Base-by-base conservation (phyloP, 306 rosid species). In the Gastrolobium bilobum region DNA sequence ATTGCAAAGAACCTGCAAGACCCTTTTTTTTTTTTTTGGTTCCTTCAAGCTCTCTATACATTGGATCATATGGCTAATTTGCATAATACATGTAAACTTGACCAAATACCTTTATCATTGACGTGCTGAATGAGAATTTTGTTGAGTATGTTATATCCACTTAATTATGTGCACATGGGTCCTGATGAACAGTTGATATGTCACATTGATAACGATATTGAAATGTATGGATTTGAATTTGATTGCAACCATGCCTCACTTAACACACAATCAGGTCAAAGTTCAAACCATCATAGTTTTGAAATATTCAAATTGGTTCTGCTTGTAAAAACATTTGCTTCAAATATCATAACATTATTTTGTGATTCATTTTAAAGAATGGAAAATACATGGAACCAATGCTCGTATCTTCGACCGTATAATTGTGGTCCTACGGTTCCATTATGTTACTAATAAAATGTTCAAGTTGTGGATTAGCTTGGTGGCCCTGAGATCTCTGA, bases 351-450 rank as follows among this genome's bases (percentile, higher is more conserved):
- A 39, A 40, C 47, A 71, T 47, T 31, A 78, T 39, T 47, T 66
- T 15, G 7, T 29, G 57, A 63, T 11, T 37, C 15, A 4, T 82
- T 52, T 9, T 35, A 3, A 33, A 56, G 67, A 65, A 42, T 15
- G 43, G 10, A 71, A 53, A 80, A 71, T 80, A 71, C 82, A 54
- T 76, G 63, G 82, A 70, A 80, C 58, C 56, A 56, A 10, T 64
- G 48, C 37, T 56, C 50, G 68, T 53, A 75, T 79, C 75, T 71
- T 71, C 52, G 40, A 76, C 43, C 35, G 71, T 79, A 76, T 52
- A 56, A 63, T 64, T 48, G 57, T 47, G 79, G 77, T 40, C 82
- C 76, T 54, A 75, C 70, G 38, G n/a, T 79, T 72, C 68, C 63
- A 80, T 68, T 35, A 71, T 57, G 2, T 48, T 2, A 26, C 10